Evolutionary conservation across 768 basidiomycete genomes (phyloP), one percentile per base, ranked within the genome.

Genomic region (Termitomyces sp.): DNA sequence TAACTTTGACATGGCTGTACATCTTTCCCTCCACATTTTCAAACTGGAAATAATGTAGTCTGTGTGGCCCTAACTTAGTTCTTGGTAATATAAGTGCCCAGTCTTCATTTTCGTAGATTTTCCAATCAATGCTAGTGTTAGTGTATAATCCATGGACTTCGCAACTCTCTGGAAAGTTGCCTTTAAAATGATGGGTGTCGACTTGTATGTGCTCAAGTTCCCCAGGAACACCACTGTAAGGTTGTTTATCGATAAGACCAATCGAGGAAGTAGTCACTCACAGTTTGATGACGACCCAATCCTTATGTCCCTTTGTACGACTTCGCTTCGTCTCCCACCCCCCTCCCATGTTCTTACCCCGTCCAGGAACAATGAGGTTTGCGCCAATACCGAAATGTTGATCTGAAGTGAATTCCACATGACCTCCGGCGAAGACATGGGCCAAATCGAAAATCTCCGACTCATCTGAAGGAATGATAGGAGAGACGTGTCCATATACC

Each of bases 271-370:
- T 14, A 42, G 30, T 53, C 46, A 75, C 89, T 68, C 66, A 94
- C 91, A 99, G 74, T 72, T 87, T 89, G 55, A 96, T 85, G 57
- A 98, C 80, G 5, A 82, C 91, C 91, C 93, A 98, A 64, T 98
- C 95, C 46, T 84, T 90, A 71, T 94, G 94, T 39, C 80, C 92
- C 53, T 80, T 79, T 42, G 73, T 76, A 52, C 91, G 79, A 65
- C 89, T 95, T 59, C 97, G 79, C 68, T 89, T 93, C 3, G 96
- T 98, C 73, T 99, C 97, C 97, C 97, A 99, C 4, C 97, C 97
- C 66, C 97, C 95, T 5, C 94, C 86, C 94, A 99, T 99, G 64
- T 96, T 88, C 67, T 85, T 86, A 27, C 91, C 96, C 70, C 95
- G 74, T 28, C 96, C 96, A 1, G 96, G 95, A 39, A 97, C 76